A percentile compares a stretch with the other conserved stretches of the same genome.
These are phyloP conservation scores for Leccinum arenicola DNA, from an alignment of 768 basidiomycete species.

Conservation along the genomic window DNA sequence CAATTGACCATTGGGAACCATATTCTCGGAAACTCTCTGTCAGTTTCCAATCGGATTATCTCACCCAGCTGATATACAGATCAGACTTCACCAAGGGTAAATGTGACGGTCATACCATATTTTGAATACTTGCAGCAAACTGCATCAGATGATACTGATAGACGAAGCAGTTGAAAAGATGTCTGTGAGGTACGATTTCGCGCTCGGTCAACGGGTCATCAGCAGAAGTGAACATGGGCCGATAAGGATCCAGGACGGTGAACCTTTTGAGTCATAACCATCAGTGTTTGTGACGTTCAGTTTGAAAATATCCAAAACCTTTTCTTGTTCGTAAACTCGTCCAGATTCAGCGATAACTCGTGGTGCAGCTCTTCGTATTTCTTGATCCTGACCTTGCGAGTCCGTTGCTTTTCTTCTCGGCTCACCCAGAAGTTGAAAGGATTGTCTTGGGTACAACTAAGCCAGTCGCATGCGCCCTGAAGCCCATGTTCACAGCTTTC, in stretches of 20 bases:
- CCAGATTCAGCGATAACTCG: slow-evolving; percentile 37
- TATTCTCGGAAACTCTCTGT: slow-evolving; percentile 38
- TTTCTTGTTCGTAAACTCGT: slow-evolving; percentile 46
- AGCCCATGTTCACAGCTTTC: slow-evolving; percentile 41
- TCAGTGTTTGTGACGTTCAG: not conserved
- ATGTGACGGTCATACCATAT: slow-evolving; percentile 31
- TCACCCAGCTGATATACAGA: slow-evolving; percentile 47
- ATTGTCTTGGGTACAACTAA: slow-evolving; percentile 38
- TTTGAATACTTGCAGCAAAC: slow-evolving; percentile 33
- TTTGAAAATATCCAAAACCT: slow-evolving; percentile 39
- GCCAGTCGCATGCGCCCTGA: slow-evolving; percentile 47
- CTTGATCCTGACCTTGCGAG: slow-evolving; percentile 34
- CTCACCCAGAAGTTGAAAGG: slow-evolving; percentile 39
- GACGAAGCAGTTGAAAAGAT: slow-evolving; percentile 71
- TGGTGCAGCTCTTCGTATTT: slow-evolving; percentile 37
- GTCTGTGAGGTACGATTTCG: slow-evolving; percentile 60
- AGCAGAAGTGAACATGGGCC: slow-evolving; percentile 42
- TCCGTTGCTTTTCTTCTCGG: slow-evolving; percentile 27
- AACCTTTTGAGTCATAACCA: slow-evolving; percentile 32
- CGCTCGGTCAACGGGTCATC: slow-evolving; percentile 27
- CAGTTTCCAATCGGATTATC: slow-evolving; percentile 53
- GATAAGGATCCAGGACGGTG: slow-evolving; percentile 60
- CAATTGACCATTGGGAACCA: slow-evolving; percentile 53
- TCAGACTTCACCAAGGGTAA: not conserved
- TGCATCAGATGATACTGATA: slow-evolving; percentile 57